phyloP scores from a whole-genome alignment of 768 basidiomycete species.

The Boletus rubropictus region DNA sequence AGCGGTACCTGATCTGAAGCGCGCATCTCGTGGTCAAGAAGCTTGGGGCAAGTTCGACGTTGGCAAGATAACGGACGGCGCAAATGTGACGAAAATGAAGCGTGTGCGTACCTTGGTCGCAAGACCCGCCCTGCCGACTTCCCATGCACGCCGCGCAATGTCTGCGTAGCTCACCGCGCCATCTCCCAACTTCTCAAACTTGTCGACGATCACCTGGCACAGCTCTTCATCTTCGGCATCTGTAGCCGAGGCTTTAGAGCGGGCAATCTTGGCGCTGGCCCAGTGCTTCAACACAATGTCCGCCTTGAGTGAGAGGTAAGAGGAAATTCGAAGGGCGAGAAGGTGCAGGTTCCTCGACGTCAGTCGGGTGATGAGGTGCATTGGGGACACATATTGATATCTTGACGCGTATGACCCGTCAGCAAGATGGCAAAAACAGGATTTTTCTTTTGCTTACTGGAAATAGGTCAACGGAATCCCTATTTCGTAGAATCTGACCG shows the following conservation, averaged over 20 bases:
- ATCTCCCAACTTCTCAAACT: slow-evolving; percentile 78
- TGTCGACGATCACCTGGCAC: slow-evolving; percentile 79
- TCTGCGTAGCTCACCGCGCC: slow-evolving; percentile 87
- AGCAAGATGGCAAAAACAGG: not conserved
- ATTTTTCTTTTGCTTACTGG: slow-evolving; percentile 50
- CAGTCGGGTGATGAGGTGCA: slow-evolving; percentile 75
- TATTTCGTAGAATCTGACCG: slow-evolving; percentile 85
- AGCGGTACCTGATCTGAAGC: slow-evolving; percentile 92
- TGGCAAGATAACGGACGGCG: not conserved
- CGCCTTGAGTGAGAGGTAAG: slow-evolving; percentile 75
- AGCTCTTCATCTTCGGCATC: slow-evolving; percentile 70
- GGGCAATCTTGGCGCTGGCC: slow-evolving; percentile 88
- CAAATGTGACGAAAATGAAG: not conserved
- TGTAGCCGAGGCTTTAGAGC: slow-evolving; percentile 57
- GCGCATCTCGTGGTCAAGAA: slow-evolving; percentile 85
- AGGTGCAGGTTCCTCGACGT: slow-evolving; percentile 86
- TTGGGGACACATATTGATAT: slow-evolving; percentile 75
- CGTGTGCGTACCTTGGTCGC: slow-evolving; percentile 68
- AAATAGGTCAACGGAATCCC: slow-evolving; percentile 90
- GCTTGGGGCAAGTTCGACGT: slow-evolving; percentile 35
- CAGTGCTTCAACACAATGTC: slow-evolving; percentile 90
- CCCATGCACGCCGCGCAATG: slow-evolving; percentile 91
- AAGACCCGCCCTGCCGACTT: slow-evolving; percentile 69
- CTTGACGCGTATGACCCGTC: slow-evolving; percentile 41
- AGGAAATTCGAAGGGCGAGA: slow-evolving; percentile 85